Evolutionary conservation across 2,329 filamentous ascomycete genomes (phyloP).

Genomic region (Xylariales sp.): DNA sequence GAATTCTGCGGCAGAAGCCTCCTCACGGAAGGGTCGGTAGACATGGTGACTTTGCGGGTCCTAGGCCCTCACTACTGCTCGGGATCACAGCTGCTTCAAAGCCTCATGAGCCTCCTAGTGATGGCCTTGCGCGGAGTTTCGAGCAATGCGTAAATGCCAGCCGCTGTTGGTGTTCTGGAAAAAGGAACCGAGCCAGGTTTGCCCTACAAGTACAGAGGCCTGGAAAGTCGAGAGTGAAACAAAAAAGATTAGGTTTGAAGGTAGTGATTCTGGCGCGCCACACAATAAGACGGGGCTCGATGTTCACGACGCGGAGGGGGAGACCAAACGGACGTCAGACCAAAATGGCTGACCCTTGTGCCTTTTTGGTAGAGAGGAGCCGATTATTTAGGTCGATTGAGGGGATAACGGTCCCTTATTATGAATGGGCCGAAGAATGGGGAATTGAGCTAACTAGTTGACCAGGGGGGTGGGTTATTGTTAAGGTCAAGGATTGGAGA

Average conservation of each 20-base stretch:
- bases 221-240: too few relatives aligned
- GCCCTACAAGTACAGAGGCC: too few relatives aligned
- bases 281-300: too few relatives aligned
- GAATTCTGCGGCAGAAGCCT: slow-evolving; percentile 62
- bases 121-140: too few relatives aligned
- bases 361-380: slow-evolving; percentile 14
- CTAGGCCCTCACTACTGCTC: background rate
- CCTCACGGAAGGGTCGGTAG: slow-evolving; percentile 57
- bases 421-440: slow-evolving; percentile 16
- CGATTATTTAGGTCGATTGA: slow-evolving; percentile 20
- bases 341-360: slow-evolving; percentile 14
- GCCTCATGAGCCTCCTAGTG: too few relatives aligned
- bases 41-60: slow-evolving; percentile 40
- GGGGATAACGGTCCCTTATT: slow-evolving; percentile 20
- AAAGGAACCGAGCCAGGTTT: too few relatives aligned
- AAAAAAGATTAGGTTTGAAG: background rate
- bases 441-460: slow-evolving; percentile 9
- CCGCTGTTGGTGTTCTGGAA: too few relatives aligned
- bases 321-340: slow-evolving; percentile 11
- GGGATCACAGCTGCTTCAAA: too few relatives aligned
- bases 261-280: slow-evolving; percentile 1
- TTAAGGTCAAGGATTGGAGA: too few relatives aligned
- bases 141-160: too few relatives aligned
- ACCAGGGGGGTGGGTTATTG: slow-evolving; percentile 7
- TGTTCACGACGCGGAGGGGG: too few relatives aligned